Conservation (phyloP, 129 eudicot species). For the Lactuca saligna region DNA sequence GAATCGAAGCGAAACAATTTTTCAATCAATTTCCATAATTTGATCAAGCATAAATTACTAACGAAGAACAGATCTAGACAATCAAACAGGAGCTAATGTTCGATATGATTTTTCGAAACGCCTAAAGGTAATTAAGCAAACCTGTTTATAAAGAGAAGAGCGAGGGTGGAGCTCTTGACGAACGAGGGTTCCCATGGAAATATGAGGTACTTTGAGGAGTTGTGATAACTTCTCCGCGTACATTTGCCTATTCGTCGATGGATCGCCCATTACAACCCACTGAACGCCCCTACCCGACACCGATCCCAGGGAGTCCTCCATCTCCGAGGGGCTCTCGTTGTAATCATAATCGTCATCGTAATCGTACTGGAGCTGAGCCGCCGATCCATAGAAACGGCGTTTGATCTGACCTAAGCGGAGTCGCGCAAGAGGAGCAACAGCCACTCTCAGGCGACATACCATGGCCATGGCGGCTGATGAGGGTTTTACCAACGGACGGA, state of each 20-base stretch:
- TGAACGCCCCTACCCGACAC: constrained; percentile 78
- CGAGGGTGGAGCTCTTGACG: constrained; percentile 78
- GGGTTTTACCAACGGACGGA: constrained; percentile 28
- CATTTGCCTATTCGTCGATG: constrained; percentile 71
- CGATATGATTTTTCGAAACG: background rate
- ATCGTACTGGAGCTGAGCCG: constrained; percentile 72
- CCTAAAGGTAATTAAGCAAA: constrained; percentile 1
- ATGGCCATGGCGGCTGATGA: constrained; percentile 66
- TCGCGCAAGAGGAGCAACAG: constrained; percentile 30
- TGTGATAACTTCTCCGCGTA: constrained; percentile 74
- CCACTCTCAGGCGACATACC: constrained; percentile 49
- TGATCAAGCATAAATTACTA: background rate
- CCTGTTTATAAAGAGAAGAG: constrained; percentile 82
- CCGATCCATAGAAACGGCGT: constrained; percentile 63
- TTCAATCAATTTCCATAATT: background rate
- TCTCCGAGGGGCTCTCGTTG: constrained; percentile 20
- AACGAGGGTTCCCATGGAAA: constrained; percentile 83
- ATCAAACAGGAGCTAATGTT: background rate
- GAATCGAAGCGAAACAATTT: background rate
- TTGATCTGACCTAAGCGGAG: constrained; percentile 22
- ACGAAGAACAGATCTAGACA: background rate
- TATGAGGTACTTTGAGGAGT: constrained; percentile 81
- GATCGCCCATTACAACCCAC: constrained; percentile 96
- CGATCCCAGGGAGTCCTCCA: constrained; percentile 66
- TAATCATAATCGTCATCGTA: constrained; percentile 39